Percentiles rank a stretch among this genome's conserved stretches.
Evolutionary conservation across 2,329 filamentous ascomycete species (phyloP).

Genomic region (Aspergillus sp.): DNA sequence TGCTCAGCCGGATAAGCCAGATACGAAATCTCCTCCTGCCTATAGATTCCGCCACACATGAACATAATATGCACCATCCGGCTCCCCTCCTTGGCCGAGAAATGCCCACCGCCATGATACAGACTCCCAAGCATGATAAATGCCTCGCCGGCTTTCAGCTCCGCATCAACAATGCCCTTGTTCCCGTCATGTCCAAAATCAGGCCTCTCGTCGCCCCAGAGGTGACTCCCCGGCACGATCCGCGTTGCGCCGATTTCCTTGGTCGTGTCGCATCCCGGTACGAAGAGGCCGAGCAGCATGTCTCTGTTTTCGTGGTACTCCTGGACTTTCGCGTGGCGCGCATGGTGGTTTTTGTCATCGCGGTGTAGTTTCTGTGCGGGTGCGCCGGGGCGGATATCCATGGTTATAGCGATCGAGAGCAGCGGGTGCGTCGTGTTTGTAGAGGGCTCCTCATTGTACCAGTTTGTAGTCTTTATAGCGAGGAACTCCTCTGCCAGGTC

Average conservation of each 20-base stretch:
- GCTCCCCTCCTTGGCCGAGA: constrained; percentile 5
- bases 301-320: constrained; percentile 9
- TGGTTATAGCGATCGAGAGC: constrained; percentile 24
- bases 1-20: constrained; percentile 9
- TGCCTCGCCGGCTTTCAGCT: constrained; percentile 10
- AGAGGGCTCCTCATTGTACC: constrained; percentile 27
- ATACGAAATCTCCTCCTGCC: constrained; percentile 15
- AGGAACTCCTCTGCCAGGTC: constrained; percentile 22
- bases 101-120: constrained; percentile 14
- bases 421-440: constrained; percentile 28
- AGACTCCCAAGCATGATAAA: constrained; percentile 15
- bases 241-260: constrained; percentile 13
- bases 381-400: constrained; percentile 16
- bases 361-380: constrained; percentile 15
- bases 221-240: constrained; percentile 11
- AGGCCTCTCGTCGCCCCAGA: constrained; percentile 7
- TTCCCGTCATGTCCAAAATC: no score
- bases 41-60: constrained; percentile 12
- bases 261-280: constrained; percentile 12
- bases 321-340: not conserved
- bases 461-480: constrained; percentile 29
- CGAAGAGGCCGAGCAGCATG: constrained; percentile 13
- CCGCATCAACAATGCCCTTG: not conserved
- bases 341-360: constrained; percentile 17
- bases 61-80: constrained; percentile 14